Evolutionary conservation across 768 basidiomycete species (phyloP).

Genomic region (Macrocybe gigantea): DNA sequence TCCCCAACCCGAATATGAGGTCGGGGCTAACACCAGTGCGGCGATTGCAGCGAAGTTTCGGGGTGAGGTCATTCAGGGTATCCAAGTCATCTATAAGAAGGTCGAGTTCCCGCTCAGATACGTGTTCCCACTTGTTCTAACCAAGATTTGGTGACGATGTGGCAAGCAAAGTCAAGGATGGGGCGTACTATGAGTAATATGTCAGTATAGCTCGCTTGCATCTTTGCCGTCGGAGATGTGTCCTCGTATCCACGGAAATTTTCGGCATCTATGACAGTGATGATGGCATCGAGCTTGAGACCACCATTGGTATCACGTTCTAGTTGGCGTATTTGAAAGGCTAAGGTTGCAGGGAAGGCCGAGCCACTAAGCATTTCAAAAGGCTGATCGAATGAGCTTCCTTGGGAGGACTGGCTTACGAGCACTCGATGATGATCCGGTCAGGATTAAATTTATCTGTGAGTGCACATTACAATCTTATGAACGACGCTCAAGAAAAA

Average conservation of each 20-base stretch:
- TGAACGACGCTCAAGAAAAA: background rate
- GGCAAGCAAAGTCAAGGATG: background rate
- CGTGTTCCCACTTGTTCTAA: conserved; percentile 89
- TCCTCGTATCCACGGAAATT: conserved; percentile 95
- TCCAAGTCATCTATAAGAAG: conserved; percentile 80
- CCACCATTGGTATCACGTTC: conserved; percentile 71
- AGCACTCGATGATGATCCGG: conserved; percentile 93
- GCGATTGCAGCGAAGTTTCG: conserved; percentile 68
- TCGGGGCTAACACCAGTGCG: conserved; percentile 66
- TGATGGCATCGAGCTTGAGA: conserved; percentile 82
- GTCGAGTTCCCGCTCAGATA: conserved; percentile 75
- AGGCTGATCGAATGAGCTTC: background rate
- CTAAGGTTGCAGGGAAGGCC: conserved; percentile 92
- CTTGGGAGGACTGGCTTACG: conserved; percentile 42
- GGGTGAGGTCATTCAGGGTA: conserved; percentile 87
- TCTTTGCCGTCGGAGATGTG: conserved; percentile 83
- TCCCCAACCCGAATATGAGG: conserved; percentile 85
- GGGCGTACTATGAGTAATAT: conserved; percentile 72
- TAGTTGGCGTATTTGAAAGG: conserved; percentile 89
- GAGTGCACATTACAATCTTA: background rate
- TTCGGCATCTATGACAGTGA: conserved; percentile 88
- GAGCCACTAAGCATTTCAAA: conserved; percentile 55
- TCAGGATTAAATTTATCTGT: conserved; percentile 81
- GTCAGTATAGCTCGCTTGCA: conserved; percentile 96
- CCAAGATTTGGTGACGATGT: conserved; percentile 1